These are phyloP conservation scores for Collybiopsis luxurians DNA, from an alignment of 768 basidiomycete species.

Conservation along the genomic window DNA sequence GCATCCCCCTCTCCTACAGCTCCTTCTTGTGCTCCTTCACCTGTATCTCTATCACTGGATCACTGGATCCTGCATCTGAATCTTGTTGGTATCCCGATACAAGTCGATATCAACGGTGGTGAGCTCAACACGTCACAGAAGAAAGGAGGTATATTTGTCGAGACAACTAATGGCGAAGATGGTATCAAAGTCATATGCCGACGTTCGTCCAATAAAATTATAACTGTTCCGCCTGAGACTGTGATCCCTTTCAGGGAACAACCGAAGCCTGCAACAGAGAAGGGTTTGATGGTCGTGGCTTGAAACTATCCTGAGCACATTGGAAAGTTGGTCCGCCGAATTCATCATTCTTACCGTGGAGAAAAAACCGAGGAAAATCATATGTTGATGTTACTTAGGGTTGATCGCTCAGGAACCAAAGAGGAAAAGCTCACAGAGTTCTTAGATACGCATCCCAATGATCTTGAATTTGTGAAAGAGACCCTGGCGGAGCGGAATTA, in stretches of 20 bases:
- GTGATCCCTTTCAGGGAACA: neutral
- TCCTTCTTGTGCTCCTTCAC: neutral
- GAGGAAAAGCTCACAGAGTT: neutral
- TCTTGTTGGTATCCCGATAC: neutral
- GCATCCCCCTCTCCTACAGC: neutral
- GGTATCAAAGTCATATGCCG: neutral
- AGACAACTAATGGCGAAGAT: neutral
- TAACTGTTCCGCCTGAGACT: neutral
- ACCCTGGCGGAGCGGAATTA: neutral
- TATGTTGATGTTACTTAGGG: neutral
- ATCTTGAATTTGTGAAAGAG: neutral
- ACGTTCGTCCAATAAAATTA: neutral
- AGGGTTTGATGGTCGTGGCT: neutral
- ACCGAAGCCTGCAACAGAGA: neutral
- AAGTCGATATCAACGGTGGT: neutral
- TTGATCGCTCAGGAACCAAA: neutral
- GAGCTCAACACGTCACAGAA: neutral
- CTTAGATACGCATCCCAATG: neutral
- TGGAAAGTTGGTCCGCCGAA: neutral
- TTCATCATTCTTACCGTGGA: neutral
- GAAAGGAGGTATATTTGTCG: neutral
- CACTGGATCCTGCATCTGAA: neutral
- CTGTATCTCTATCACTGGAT: neutral
- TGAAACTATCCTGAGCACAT: neutral
- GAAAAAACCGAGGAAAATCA: neutral